Evolutionary conservation across 805 yeast genomes (phyloP).

Genomic region (Wickerhamomyces bisporus): DNA sequence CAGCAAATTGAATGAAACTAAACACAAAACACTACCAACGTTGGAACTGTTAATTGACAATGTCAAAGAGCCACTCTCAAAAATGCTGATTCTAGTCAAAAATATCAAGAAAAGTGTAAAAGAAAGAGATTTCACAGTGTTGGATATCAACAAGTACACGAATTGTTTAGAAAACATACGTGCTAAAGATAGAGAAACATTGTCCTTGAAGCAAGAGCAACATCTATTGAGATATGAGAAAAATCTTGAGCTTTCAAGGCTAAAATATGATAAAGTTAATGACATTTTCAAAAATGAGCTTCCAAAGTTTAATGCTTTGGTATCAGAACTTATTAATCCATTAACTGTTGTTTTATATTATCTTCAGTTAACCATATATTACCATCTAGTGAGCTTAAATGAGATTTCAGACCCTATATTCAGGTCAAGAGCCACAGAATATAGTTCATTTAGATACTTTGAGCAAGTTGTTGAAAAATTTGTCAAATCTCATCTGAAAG

Average conservation of each 20-base stretch:
- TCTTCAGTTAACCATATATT: slow-evolving; percentile 30
- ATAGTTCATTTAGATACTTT: slow-evolving; percentile 1
- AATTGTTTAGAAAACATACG: slow-evolving; percentile 19
- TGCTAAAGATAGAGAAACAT: slow-evolving; percentile 22
- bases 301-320: slow-evolving; percentile 36
- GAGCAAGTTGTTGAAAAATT: slow-evolving; percentile 4
- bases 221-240: slow-evolving; percentile 27
- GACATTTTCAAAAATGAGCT: slow-evolving; percentile 38
- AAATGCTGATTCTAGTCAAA: slow-evolving; percentile 13
- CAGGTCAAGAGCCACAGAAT: slow-evolving; percentile 10
- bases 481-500: slow-evolving; percentile 1
- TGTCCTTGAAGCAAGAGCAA: slow-evolving; percentile 35
- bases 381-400: slow-evolving; percentile 25
- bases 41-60: slow-evolving; percentile 23
- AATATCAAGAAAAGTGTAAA: slow-evolving; percentile 26
- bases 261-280: slow-evolving; percentile 35
- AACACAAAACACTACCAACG: slow-evolving; percentile 7
- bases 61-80: slow-evolving; percentile 20
- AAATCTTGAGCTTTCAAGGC: slow-evolving; percentile 26
- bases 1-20: slow-evolving; percentile 10
- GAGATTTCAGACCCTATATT: slow-evolving; percentile 7
- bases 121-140: slow-evolving; percentile 29
- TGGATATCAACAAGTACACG: slow-evolving; percentile 33
- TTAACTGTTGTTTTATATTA: slow-evolving; percentile 30
- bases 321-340: slow-evolving; percentile 28